Evolutionary conservation across 2,329 filamentous ascomycete genomes (phyloP).

Genomic region (Fusarium neocosmosporiellum): DNA sequence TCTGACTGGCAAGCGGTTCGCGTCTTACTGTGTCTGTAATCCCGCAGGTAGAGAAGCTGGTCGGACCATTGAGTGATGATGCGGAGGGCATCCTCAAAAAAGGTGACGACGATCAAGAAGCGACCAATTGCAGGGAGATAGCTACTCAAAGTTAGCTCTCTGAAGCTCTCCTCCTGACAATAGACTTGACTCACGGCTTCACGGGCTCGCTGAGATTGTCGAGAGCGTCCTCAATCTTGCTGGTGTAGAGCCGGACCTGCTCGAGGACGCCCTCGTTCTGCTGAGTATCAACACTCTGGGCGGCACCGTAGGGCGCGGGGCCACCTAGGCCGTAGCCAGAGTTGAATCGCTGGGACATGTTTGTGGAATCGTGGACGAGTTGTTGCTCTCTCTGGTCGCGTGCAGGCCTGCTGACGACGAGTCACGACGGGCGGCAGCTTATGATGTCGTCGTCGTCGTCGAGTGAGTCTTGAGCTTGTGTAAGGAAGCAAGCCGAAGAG

Average conservation of each 20-base stretch:
- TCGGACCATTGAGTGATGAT: constrained; percentile 98
- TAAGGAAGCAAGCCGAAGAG: constrained; percentile 1
- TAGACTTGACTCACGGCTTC: constrained; percentile 76
- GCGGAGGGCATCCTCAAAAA: constrained; percentile 94
- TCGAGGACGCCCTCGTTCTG: constrained; percentile 76
- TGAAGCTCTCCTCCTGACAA: neutral
- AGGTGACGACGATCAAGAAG: constrained; percentile 98
- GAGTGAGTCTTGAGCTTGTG: constrained; percentile 6
- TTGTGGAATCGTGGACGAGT: constrained; percentile 16
- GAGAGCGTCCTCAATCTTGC: constrained; percentile 96
- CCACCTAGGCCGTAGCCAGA: constrained; percentile 87
- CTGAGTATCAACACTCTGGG: constrained; percentile 65
- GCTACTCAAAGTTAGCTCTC: constrained; percentile 59
- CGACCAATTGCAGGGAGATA: constrained; percentile 95
- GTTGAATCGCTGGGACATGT: constrained; percentile 67
- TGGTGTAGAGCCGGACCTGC: constrained; percentile 91
- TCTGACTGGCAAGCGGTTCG: neutral
- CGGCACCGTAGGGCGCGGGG: constrained; percentile 73
- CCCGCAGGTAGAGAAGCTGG: constrained; percentile 90
- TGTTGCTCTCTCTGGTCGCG: constrained; percentile 25
- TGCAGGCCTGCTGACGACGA: constrained; percentile 45
- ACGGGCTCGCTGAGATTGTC: constrained; percentile 89
- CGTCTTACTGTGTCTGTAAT: constrained; percentile 89
- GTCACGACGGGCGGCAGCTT: constrained; percentile 15
- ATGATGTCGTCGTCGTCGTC: neutral